A percentile compares a stretch with the other conserved stretches of the same genome.
Evolutionary conservation across 352 stramenopile species (phyloP).

Genomic region (Globisporangium polare): DNA sequence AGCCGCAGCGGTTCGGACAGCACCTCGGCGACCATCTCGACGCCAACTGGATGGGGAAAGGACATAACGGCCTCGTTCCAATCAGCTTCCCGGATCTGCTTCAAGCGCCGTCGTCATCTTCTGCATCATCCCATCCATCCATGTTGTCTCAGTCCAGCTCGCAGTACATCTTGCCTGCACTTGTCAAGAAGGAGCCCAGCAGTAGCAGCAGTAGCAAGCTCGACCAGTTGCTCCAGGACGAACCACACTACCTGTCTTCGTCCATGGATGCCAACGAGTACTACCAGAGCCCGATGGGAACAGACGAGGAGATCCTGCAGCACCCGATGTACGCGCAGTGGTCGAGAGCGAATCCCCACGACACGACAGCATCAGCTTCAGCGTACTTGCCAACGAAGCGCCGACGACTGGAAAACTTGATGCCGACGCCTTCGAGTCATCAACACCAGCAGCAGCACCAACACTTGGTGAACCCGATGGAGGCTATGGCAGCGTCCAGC

Average conservation of each 20-base stretch:
- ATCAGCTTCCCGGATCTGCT: conserved; percentile 14
- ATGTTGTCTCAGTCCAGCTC: conserved; percentile 11
- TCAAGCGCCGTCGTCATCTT: not conserved
- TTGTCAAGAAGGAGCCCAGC: conserved; percentile 7
- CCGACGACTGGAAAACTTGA: conserved; percentile 9
- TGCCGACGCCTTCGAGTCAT: not conserved
- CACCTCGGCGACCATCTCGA: conserved; percentile 13
- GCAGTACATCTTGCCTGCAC: conserved; percentile 10
- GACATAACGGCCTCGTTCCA: not conserved
- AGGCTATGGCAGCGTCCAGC: conserved; percentile 16
- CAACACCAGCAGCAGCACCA: not conserved
- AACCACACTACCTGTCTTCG: conserved; percentile 17
- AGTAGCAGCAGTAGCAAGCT: conserved; percentile 20
- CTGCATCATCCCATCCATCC: not conserved
- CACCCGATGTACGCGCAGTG: conserved; percentile 25
- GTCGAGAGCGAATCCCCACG: conserved; percentile 13
- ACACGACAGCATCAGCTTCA: conserved; percentile 8
- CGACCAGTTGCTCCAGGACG: conserved; percentile 66
- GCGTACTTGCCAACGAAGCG: conserved; percentile 12
- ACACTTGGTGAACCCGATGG: conserved; percentile 31
- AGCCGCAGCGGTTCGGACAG: conserved; percentile 2
- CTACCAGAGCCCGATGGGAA: conserved; percentile 46
- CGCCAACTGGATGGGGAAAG: not conserved
- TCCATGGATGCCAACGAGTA: conserved; percentile 31
- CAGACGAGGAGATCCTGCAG: conserved; percentile 45